Percentiles rank a stretch among this genome's conserved stretches.
phyloP scores from a whole-genome alignment of 805 yeast species.

The Candida gorgasii region DNA sequence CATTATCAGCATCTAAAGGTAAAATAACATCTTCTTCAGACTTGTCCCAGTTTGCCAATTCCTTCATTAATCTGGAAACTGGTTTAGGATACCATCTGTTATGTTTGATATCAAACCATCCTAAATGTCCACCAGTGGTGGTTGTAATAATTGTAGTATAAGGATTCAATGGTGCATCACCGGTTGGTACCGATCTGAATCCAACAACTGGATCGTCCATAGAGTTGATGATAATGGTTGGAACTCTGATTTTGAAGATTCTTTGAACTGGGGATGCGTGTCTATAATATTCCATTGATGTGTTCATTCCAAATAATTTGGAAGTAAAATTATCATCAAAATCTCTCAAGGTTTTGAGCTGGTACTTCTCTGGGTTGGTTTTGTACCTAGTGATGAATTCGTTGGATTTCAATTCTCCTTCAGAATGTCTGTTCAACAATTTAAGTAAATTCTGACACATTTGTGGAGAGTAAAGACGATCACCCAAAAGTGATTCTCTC shows the following conservation, averaged over 20 bases:
- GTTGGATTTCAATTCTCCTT: slow-evolving; percentile 26
- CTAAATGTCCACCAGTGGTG: slow-evolving; percentile 73
- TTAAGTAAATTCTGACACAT: slow-evolving; percentile 42
- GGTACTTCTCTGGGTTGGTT: slow-evolving; percentile 29
- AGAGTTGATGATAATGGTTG: slow-evolving; percentile 60
- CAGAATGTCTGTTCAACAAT: slow-evolving; percentile 32
- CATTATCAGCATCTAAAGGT: slow-evolving; percentile 29
- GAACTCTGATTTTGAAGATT: slow-evolving; percentile 57
- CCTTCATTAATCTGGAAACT: slow-evolving; percentile 32
- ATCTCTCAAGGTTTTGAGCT: slow-evolving; percentile 45
- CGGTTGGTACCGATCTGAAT: slow-evolving; percentile 51
- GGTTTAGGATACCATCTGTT: slow-evolving; percentile 44
- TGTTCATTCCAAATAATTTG: slow-evolving; percentile 60
- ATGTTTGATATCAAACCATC: slow-evolving; percentile 39
- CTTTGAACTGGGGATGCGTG: slow-evolving; percentile 64
- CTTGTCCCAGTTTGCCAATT: slow-evolving; percentile 30
- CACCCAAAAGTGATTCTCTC: slow-evolving; percentile 41
- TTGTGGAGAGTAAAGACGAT: slow-evolving; percentile 39
- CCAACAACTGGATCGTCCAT: slow-evolving; percentile 68
- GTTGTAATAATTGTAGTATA: slow-evolving; percentile 57
- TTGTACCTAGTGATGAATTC: slow-evolving; percentile 27
- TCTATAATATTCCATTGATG: slow-evolving; percentile 62
- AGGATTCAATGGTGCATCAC: slow-evolving; percentile 56
- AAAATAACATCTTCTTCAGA: slow-evolving; percentile 19
- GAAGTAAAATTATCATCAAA: slow-evolving; percentile 67